Evolutionary conservation across 371 early-diverging fungal species (phyloP).

Genomic region (Zopfochytrium polystomum): DNA sequence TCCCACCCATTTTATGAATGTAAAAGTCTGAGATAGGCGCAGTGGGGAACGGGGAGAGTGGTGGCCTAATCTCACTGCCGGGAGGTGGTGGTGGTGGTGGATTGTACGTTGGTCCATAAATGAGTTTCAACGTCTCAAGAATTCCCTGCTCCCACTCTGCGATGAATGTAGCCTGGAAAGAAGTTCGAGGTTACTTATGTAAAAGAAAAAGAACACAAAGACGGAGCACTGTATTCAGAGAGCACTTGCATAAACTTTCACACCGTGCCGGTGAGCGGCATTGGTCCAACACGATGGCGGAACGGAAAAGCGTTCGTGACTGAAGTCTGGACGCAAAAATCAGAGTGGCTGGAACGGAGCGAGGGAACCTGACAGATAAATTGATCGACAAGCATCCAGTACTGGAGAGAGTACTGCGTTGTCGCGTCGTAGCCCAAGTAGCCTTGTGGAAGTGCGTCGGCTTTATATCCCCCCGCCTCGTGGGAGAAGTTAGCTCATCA

Average conservation of each 20-base stretch:
- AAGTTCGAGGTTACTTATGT: too few species aligned
- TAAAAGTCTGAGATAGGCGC: slow-evolving; percentile 37
- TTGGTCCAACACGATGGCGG: slow-evolving; percentile 65
- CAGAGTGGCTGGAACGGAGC: too few species aligned
- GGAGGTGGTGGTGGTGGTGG: slow-evolving; percentile 9
- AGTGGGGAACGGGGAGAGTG: not conserved
- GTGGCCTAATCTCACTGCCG: slow-evolving; percentile 5
- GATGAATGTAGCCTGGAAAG: slow-evolving; percentile 28
- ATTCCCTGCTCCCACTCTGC: slow-evolving; percentile 34
- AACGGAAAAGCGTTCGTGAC: slow-evolving; percentile 56
- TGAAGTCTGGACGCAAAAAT: too few species aligned
- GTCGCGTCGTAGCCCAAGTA: slow-evolving; percentile 1
- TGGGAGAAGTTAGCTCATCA: too few species aligned
- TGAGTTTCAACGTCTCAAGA: slow-evolving; percentile 24
- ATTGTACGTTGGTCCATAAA: slow-evolving; percentile 33
- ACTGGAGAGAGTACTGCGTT: slow-evolving; percentile 26
- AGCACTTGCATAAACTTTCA: slow-evolving; percentile 27
- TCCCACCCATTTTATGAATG: slow-evolving; percentile 59
- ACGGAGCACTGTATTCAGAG: not conserved
- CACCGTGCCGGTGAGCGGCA: slow-evolving; percentile 62
- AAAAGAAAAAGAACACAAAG: not conserved
- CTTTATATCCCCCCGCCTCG: slow-evolving; percentile 61
- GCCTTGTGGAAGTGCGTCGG: slow-evolving; percentile 49
- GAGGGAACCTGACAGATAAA: too few species aligned
- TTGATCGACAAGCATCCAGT: slow-evolving; percentile 60